Evolutionary conservation across 2,329 filamentous ascomycete genomes (phyloP), one percentile per base, ranked within the genome.

Genomic region (Arthroderma uncinatum): DNA sequence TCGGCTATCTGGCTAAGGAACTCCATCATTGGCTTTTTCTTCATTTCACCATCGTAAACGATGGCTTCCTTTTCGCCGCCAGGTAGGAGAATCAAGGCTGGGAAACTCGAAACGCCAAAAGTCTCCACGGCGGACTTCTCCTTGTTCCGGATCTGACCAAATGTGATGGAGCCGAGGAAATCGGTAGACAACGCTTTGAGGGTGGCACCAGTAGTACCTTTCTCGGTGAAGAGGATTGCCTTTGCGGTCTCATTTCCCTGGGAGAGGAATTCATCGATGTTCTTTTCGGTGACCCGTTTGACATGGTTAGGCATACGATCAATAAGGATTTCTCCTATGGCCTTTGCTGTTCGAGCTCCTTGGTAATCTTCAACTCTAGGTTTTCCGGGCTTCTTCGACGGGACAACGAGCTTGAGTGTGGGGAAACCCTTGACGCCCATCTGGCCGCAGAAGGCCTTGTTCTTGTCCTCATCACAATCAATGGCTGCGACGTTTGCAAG

Each of bases 361-460:
- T 93, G 81, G 74, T 98, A 98, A 69, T 96, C 91, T 70, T 96
- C 90, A 6, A 97, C 83, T 2, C 82, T 79, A 1, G 93, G 92
- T 67, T 83, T 86, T 58, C 86, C 85, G 33, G 80, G 74, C 73
- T 91, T 94, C 75, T 89, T 89, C 62, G 86, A 83, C 0, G 93
- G 93, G 21, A 83, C 84, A 55, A 97, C 83, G 52, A 95, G 92
- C 79, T 98, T 98, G 62, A 98, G 78, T 0, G 93, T 97, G 0
- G 93, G 93, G 75, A 96, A 98, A 58, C 93, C 93, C 74, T 95
- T 80, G 4, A 98, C 82, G 57, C 90, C 92, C 82, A 96, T 87
- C 63, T 79, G 74, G 50, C 85, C 83, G 71, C 93, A 98, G 64
- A 96, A 81, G 1, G 79, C 78, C 77, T 97, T 97, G 79, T 97